These are phyloP conservation scores for Bolboschoenoplectus hybrid DNA, from an alignment of 202 grass and related monocot species.

Conservation along the genomic window DNA sequence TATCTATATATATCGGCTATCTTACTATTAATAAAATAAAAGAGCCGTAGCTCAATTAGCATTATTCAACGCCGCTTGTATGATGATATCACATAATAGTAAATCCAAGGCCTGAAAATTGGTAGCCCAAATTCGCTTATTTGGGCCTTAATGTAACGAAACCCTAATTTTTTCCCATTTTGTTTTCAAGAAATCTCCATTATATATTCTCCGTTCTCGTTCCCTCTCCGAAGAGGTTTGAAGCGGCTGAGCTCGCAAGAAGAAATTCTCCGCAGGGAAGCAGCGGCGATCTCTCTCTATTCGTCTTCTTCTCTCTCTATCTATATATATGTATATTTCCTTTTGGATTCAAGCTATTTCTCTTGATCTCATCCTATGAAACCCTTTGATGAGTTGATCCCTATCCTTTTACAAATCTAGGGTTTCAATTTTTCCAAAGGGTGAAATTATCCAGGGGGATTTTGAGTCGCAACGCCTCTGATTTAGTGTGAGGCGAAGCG, in stretches of 20 bases:
- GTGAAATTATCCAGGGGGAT: conserved; percentile 61
- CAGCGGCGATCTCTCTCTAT: neutral
- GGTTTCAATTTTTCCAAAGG: conserved; percentile 74
- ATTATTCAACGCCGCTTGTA: too few relatives aligned
- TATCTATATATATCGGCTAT: too few relatives aligned
- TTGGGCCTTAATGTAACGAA: neutral
- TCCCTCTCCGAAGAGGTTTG: neutral
- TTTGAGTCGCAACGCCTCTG: conserved; percentile 86
- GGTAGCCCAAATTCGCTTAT: neutral
- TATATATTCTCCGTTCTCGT: conserved; percentile 19
- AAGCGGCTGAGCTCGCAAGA: neutral
- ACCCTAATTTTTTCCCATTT: conserved; percentile 24
- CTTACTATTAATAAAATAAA: neutral
- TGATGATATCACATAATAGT: neutral
- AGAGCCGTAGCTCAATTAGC: neutral
- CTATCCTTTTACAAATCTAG: conserved; percentile 37
- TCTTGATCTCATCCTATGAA: neutral
- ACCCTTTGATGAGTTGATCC: conserved; percentile 74
- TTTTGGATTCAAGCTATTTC: neutral
- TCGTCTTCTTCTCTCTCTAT: neutral
- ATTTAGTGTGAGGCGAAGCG: conserved; percentile 58
- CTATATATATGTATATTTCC: neutral
- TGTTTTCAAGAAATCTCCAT: neutral
- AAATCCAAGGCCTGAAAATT: neutral
- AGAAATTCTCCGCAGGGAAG: neutral